Conservation (phyloP, 495 filamentous ascomycete genomes). For the Tuber brumale region DNA sequence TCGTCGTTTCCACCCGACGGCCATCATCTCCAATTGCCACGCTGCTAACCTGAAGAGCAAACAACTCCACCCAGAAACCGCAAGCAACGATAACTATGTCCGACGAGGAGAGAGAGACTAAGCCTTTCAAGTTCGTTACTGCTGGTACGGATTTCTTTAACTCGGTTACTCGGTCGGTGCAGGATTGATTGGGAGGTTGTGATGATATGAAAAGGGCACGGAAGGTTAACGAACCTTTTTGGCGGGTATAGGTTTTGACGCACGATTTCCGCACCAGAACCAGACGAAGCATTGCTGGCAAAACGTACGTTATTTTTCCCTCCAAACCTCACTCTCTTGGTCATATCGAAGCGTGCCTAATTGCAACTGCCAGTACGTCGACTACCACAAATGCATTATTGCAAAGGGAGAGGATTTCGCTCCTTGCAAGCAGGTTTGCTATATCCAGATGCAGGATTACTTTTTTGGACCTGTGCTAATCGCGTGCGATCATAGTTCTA, state of each 20-base stretch:
- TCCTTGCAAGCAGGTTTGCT: slow-evolving; percentile 84
- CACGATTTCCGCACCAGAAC: slow-evolving; percentile 97
- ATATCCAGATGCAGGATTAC: not conserved
- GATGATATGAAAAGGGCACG: not conserved
- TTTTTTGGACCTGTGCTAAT: slow-evolving; percentile 16
- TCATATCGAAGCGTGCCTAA: slow-evolving; percentile 47
- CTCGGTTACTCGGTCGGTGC: slow-evolving; percentile 12
- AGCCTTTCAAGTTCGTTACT: slow-evolving; percentile 99
- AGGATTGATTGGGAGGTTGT: not conserved
- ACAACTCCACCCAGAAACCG: slow-evolving; percentile 24
- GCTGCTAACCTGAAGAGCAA: slow-evolving; percentile 15
- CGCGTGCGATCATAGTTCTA: slow-evolving; percentile 60
- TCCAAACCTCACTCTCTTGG: not conserved
- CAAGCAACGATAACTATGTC: slow-evolving; percentile 55
- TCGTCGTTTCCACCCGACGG: not conserved
- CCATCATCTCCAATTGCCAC: slow-evolving; percentile 25
- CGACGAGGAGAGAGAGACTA: slow-evolving; percentile 88
- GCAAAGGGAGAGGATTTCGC: slow-evolving; percentile 99
- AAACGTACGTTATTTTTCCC: slow-evolving; percentile 18
- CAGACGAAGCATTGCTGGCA: slow-evolving; percentile 60
- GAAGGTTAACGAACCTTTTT: slow-evolving; percentile 10
- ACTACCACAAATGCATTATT: slow-evolving; percentile 98
- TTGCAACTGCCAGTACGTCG: slow-evolving; percentile 97
- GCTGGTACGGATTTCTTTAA: slow-evolving; percentile 57
- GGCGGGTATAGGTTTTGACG: slow-evolving; percentile 73